These are phyloP conservation scores for Asterella californica DNA, from an alignment of 225 moss, liverwort and hornwort genomes.

Conservation along the genomic window DNA sequence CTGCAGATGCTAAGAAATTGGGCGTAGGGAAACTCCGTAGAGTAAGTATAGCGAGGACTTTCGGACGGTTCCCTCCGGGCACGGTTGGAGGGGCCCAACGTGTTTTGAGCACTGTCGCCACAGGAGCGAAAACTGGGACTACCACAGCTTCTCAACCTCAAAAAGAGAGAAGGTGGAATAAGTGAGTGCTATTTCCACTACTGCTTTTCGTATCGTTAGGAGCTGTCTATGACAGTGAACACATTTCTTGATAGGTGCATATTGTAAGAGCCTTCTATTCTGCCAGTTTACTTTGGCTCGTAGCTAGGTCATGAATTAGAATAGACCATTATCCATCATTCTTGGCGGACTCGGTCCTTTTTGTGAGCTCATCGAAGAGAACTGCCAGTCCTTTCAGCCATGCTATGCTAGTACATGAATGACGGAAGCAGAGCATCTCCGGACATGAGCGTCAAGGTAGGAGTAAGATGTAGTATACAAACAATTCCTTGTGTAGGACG, in stretches of 20 bases:
- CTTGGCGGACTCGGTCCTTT: slow-evolving; percentile 2
- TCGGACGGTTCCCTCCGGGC: slow-evolving; percentile 25
- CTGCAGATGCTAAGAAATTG: slow-evolving; percentile 34
- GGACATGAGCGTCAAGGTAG: neutral
- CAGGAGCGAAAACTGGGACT: slow-evolving; percentile 13
- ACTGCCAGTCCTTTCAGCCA: neutral
- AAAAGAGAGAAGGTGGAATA: slow-evolving; percentile 44
- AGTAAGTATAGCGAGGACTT: slow-evolving; percentile 38
- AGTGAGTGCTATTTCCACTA: slow-evolving; percentile 7
- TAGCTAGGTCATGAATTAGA: neutral
- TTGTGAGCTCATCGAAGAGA: neutral
- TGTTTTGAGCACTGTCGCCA: slow-evolving; percentile 24
- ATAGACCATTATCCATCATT: neutral
- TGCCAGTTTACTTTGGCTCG: neutral
- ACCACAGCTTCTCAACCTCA: slow-evolving; percentile 18
- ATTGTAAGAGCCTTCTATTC: neutral
- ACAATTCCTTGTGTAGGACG: neutral
- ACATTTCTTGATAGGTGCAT: neutral
- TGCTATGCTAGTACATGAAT: neutral
- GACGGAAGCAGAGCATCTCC: neutral
- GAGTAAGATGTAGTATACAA: neutral
- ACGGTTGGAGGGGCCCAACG: slow-evolving; percentile 38
- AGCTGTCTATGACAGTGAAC: neutral
- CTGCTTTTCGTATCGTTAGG: neutral
- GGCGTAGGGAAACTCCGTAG: slow-evolving; percentile 33